phyloP scores from a whole-genome alignment of 306 rosid genomes.

The Dryas alaskensis region DNA sequence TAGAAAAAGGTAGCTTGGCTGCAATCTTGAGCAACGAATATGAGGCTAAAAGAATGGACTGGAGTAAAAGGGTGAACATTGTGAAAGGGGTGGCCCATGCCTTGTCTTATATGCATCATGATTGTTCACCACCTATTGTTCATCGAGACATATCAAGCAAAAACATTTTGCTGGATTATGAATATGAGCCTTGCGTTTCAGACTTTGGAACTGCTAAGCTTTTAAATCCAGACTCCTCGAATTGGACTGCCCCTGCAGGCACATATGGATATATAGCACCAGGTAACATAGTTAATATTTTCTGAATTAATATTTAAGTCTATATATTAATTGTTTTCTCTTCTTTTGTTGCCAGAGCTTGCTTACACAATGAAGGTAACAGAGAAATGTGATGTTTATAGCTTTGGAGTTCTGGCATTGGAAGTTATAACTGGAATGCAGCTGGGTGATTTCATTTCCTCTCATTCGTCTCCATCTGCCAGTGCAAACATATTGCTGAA shows the following conservation, averaged over 20 bases:
- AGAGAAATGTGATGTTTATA: conserved; percentile 21
- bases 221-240: conserved; percentile 23
- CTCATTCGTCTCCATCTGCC: neutral
- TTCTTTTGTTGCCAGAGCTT: conserved; percentile 14
- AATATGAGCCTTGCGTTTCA: conserved; percentile 22
- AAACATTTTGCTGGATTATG: conserved; percentile 23
- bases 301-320: neutral
- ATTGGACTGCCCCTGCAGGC: conserved; percentile 33
- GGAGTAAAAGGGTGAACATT: neutral
- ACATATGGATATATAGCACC: conserved; percentile 34
- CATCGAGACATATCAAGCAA: conserved; percentile 30
- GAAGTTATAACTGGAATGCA: conserved; percentile 28
- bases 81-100: conserved; percentile 4
- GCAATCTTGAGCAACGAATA: neutral
- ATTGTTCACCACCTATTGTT: conserved; percentile 3
- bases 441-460: conserved; percentile 19
- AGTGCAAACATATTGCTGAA: neutral
- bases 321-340: neutral
- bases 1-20: conserved; percentile 11
- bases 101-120: conserved; percentile 5
- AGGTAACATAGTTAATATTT: conserved; percentile 8
- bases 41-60: neutral
- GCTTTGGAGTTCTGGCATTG: conserved; percentile 25
- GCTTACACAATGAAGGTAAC: conserved; percentile 28
- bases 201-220: conserved; percentile 34